A percentile compares a stretch with the other conserved stretches of the same genome.
Evolutionary conservation across 805 yeast species (phyloP).

Genomic region (Candida montana): DNA sequence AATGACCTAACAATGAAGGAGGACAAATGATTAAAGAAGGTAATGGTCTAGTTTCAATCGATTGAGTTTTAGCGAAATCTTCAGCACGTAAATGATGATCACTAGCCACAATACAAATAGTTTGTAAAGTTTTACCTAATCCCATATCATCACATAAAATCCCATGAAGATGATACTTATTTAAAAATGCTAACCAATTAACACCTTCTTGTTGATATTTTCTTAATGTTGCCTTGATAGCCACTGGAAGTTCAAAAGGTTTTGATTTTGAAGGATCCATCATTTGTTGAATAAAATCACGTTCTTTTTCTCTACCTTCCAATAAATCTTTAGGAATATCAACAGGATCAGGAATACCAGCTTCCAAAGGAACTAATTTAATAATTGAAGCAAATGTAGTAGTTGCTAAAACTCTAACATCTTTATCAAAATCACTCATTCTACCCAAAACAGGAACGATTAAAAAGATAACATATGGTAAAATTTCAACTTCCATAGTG

Average conservation of each 20-base stretch:
- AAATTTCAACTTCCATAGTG: conserved; percentile 80
- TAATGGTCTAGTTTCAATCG: conserved; percentile 63
- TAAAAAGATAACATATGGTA: conserved; percentile 92
- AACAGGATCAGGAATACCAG: conserved; percentile 93
- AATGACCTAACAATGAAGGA: conserved; percentile 96
- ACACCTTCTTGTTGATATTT: conserved; percentile 98
- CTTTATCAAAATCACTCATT: conserved; percentile 92
- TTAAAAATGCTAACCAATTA: conserved; percentile 94
- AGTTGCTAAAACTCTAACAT: conserved; percentile 85
- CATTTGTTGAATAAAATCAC: conserved; percentile 95
- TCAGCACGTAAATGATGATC: conserved; percentile 85
- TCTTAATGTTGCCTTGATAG: conserved; percentile 87
- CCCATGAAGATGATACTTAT: conserved; percentile 93
- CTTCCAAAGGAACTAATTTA: conserved; percentile 92
- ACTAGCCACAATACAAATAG: conserved; percentile 94
- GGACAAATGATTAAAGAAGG: conserved; percentile 93
- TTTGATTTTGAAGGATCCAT: conserved; percentile 92
- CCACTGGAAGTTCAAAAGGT: conserved; percentile 83
- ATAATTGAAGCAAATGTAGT: conserved; percentile 95
- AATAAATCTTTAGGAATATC: conserved; percentile 82
- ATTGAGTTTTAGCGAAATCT: conserved; percentile 51
- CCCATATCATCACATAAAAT: conserved; percentile 99
- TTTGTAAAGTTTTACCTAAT: conserved; percentile 92
- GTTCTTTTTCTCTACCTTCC: conserved; percentile 86
- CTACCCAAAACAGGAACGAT: conserved; percentile 96